A percentile compares a stretch with the other conserved stretches of the same genome.
Conservation (phyloP, 306 rosid species). For the Dryas drummondii region DNA sequence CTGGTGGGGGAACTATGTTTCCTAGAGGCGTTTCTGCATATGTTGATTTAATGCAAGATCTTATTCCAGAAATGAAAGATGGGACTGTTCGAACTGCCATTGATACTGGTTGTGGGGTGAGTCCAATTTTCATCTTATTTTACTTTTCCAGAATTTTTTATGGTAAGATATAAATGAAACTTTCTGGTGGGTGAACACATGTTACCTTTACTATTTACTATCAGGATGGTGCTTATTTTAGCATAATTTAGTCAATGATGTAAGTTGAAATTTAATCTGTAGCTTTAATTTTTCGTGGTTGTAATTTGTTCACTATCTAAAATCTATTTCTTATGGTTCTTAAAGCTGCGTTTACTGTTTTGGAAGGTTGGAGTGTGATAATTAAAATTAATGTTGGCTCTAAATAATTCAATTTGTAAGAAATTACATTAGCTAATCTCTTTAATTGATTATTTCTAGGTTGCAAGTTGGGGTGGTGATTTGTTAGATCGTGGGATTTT, state of each 20-base stretch:
- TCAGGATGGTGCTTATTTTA: background rate
- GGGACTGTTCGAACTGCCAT: constrained; percentile 93
- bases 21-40: constrained; percentile 92
- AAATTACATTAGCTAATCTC: constrained; percentile 17
- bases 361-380: background rate
- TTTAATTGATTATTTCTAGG: constrained; percentile 44
- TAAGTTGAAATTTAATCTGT: background rate
- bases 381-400: background rate
- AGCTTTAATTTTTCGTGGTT: background rate
- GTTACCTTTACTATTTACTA: background rate
- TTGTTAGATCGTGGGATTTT: constrained; percentile 88
- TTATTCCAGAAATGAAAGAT: constrained; percentile 92
- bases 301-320: background rate
- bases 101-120: constrained; percentile 99
- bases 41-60: constrained; percentile 83
- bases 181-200: constrained; percentile 5
- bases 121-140: constrained; percentile 23
- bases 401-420: background rate
- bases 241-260: background rate
- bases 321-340: background rate
- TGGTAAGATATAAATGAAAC: background rate
- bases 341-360: background rate
- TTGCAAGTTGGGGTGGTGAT: constrained; percentile 99
- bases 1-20: constrained; percentile 99
- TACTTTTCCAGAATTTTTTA: constrained; percentile 3